Evolutionary conservation across 2,329 filamentous ascomycete genomes (phyloP).

Genomic region (Penicillium palitans): DNA sequence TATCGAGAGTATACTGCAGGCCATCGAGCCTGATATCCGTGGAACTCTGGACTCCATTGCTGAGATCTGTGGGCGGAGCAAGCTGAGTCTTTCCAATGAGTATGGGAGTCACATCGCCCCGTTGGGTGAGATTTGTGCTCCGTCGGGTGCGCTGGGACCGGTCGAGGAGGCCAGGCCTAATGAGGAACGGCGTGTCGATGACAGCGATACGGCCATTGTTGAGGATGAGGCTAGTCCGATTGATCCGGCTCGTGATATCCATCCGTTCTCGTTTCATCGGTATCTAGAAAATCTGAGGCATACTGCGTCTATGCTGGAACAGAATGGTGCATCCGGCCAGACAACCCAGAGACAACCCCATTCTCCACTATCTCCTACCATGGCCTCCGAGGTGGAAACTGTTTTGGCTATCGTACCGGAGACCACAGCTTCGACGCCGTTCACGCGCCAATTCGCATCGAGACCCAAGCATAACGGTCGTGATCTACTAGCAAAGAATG

Average conservation of each 20-base stretch:
- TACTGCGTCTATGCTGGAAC: slow-evolving; percentile 22
- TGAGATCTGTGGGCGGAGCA: slow-evolving; percentile 62
- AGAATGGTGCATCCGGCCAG: slow-evolving; percentile 9
- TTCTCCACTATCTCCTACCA: slow-evolving; percentile 11
- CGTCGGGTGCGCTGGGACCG: slow-evolving; percentile 37
- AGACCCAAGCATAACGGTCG: slow-evolving; percentile 30
- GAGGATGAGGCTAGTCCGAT: slow-evolving; percentile 42
- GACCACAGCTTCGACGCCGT: slow-evolving; percentile 6
- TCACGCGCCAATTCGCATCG: slow-evolving; percentile 32
- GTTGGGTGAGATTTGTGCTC: slow-evolving; percentile 56
- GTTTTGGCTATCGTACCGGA: slow-evolving; percentile 5
- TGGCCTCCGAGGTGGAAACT: neutral
- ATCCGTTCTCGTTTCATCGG: slow-evolving; percentile 39
- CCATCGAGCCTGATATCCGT: slow-evolving; percentile 60
- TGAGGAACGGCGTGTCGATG: slow-evolving; percentile 38
- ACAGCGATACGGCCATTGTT: slow-evolving; percentile 37
- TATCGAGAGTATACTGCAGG: slow-evolving; percentile 56
- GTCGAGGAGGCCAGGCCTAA: slow-evolving; percentile 47
- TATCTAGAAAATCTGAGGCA: slow-evolving; percentile 39
- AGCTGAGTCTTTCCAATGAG: slow-evolving; percentile 62
- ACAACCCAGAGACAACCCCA: slow-evolving; percentile 13
- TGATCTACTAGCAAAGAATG: slow-evolving; percentile 31
- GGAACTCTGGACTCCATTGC: slow-evolving; percentile 62
- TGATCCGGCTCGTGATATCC: slow-evolving; percentile 36
- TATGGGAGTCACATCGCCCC: slow-evolving; percentile 64